phyloP scores from a whole-genome alignment of 23 red algal genomes.

The Gracilaria vermiculophylla region DNA sequence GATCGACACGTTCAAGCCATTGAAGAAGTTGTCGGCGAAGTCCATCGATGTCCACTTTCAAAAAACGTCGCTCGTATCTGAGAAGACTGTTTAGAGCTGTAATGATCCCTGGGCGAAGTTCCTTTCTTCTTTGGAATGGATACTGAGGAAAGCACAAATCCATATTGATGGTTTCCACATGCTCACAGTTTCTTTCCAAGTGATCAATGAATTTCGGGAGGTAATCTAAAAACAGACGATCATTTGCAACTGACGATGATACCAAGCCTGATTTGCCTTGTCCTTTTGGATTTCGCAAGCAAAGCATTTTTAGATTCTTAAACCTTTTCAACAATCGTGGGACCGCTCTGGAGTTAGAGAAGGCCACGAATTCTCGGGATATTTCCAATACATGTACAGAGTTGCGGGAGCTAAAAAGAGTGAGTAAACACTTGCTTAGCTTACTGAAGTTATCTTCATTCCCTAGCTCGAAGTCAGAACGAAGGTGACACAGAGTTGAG shows the following conservation, averaged over 20 bases:
- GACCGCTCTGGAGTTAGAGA: background rate
- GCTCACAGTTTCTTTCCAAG: background rate
- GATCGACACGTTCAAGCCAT: slow-evolving; percentile 8
- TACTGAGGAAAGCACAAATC: background rate
- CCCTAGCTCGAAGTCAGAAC: background rate
- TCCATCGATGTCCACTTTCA: background rate
- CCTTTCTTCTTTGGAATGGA: background rate
- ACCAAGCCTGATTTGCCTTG: too few relatives aligned
- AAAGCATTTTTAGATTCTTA: background rate
- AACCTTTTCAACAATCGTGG: background rate
- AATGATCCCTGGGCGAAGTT: background rate
- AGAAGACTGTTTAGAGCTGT: background rate
- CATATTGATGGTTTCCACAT: slow-evolving; percentile 6
- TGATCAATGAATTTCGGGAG: background rate
- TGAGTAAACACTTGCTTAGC: background rate
- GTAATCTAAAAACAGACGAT: background rate
- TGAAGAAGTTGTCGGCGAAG: background rate
- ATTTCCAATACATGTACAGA: background rate
- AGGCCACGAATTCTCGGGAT: background rate
- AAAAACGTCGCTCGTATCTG: background rate
- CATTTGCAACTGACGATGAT: background rate
- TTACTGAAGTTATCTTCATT: background rate
- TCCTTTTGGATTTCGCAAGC: background rate
- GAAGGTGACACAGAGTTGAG: background rate
- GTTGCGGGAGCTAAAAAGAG: background rate